Percentiles rank a stretch among this genome's conserved stretches.
Evolutionary conservation across 2,329 filamentous ascomycete genomes (phyloP).

Genomic region (Colletotrichum trifolii): DNA sequence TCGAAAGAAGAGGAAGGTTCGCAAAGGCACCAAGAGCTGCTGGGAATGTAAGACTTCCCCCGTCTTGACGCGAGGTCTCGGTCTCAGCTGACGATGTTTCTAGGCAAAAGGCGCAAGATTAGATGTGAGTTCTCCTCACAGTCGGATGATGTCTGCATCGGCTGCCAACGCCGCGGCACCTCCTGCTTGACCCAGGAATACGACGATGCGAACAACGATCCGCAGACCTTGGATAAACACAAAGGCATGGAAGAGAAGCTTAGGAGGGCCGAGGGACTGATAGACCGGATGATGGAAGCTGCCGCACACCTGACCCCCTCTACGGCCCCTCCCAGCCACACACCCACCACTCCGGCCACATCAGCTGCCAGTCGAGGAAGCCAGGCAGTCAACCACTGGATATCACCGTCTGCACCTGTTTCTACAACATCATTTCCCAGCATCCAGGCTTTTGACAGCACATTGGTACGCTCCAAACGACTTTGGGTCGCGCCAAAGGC

Average conservation of each 20-base stretch:
- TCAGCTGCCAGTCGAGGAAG: not conserved
- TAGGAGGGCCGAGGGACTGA: not conserved
- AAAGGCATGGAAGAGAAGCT: not conserved
- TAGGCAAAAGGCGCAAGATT: conserved; percentile 60
- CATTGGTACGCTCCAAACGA: not conserved
- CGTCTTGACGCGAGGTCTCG: not conserved
- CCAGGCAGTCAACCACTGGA: not conserved
- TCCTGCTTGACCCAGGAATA: conserved; percentile 60
- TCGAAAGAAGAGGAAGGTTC: conserved; percentile 47
- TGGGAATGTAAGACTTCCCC: conserved; percentile 59
- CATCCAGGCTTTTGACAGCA: conserved; percentile 9
- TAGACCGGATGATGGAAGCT: not conserved
- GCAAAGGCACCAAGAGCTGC: conserved; percentile 66
- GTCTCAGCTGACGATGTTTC: not conserved
- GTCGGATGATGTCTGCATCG: conserved; percentile 53
- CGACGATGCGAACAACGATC: conserved; percentile 40
- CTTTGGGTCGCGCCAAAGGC: too few species aligned
- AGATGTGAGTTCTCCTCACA: conserved; percentile 56
- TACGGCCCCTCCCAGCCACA: not conserved
- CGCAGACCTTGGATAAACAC: not conserved
- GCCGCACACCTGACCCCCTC: not conserved
- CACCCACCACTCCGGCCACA: too few species aligned
- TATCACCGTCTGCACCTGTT: not conserved
- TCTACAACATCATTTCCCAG: not conserved
- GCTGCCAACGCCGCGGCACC: conserved; percentile 56